Base-by-base conservation (phyloP, 768 basidiomycete species). In the Cantharellus cinnabarinus region DNA sequence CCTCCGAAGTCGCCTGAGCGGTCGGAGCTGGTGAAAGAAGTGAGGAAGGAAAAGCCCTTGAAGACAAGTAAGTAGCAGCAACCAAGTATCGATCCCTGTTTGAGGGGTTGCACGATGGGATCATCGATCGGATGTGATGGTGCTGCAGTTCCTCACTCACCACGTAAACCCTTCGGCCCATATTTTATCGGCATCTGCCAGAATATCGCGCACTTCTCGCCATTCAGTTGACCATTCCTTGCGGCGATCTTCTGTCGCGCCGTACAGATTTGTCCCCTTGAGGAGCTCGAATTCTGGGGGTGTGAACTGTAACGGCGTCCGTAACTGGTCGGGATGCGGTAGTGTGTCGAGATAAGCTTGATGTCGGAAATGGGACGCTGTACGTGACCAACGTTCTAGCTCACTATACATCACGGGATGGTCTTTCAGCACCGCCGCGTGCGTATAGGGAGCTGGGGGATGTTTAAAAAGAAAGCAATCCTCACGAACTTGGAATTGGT, bases 1-100 rank as follows among this genome's bases (percentile, higher is more conserved):
- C 65, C 37, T 65, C 66, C 4, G 74, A 69, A 0, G 76, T 69
- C 0, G 75, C 73, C 7, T 75, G 68, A 39, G 75, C 66, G 0
- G 80, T 74, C 3, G 83, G 79, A 0, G 65, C 74, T 20, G 68
- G 65, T 3, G 79, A 79, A 38, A 95, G 75, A 29, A 97, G 71
- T 4, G 80, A 79, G 0, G 91, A 95, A 0, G 91, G 88, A 66
- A 95, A 97, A 0, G 89, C 85, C 57, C 93, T 79, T 0, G 91
- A 93, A 1, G 88, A 88, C 42, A 89, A 72, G 66, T 87, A 81
- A 0, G 85, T 89, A 3, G 82, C 73, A 0, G 85, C 80, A 0
- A 77, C 76, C 2, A 87, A 71, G 67, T 86, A 93, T 35, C 70
- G 67, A 35, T 82, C 77, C 85, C 89, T 91, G 58, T 42, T 34